Evolutionary conservation across 495 filamentous ascomycete species (phyloP).

Genomic region (Aspergillus conjunctus): DNA sequence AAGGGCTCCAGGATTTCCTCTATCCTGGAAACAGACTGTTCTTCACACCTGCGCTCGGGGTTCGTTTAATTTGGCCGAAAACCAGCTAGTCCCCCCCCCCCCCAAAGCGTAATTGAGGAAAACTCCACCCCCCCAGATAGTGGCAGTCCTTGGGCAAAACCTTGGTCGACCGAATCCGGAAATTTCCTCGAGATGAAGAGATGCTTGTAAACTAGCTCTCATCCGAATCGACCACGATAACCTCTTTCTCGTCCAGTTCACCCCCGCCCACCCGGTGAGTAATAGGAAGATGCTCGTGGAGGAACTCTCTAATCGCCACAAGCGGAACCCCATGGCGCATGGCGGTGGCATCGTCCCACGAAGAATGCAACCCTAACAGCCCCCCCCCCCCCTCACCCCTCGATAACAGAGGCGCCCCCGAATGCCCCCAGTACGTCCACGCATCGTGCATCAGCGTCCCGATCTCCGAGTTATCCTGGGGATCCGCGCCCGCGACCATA

Average conservation of each 20-base stretch:
- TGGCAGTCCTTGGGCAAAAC: too few relatives aligned
- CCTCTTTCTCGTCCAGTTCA: neutral
- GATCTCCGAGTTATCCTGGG: constrained; percentile 18
- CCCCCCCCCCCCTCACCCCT: neutral
- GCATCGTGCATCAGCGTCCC: constrained; percentile 18
- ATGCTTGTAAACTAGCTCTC: too few relatives aligned
- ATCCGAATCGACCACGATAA: too few relatives aligned
- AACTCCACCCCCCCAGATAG: too few relatives aligned
- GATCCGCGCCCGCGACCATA: constrained; percentile 6
- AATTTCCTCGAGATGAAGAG: too few relatives aligned
- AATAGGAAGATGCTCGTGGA: constrained; percentile 1
- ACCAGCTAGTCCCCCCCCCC: too few relatives aligned
- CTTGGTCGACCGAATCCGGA: too few relatives aligned
- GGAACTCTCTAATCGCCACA: constrained; percentile 9
- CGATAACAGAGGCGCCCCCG: constrained; percentile 14
- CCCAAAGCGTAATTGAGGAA: too few relatives aligned
- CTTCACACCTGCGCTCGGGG: too few relatives aligned
- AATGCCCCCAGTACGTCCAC: constrained; percentile 19
- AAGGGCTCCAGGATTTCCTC: too few relatives aligned
- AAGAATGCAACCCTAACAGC: constrained; percentile 14
- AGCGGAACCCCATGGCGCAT: constrained; percentile 16
- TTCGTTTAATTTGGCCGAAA: too few relatives aligned
- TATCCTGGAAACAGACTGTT: too few relatives aligned
- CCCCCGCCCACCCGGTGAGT: neutral
- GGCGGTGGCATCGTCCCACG: constrained; percentile 15